These are phyloP conservation scores for Aspergillus pseudoglaucus DNA, from an alignment of 2,329 filamentous ascomycete species.

Conservation along the genomic window DNA sequence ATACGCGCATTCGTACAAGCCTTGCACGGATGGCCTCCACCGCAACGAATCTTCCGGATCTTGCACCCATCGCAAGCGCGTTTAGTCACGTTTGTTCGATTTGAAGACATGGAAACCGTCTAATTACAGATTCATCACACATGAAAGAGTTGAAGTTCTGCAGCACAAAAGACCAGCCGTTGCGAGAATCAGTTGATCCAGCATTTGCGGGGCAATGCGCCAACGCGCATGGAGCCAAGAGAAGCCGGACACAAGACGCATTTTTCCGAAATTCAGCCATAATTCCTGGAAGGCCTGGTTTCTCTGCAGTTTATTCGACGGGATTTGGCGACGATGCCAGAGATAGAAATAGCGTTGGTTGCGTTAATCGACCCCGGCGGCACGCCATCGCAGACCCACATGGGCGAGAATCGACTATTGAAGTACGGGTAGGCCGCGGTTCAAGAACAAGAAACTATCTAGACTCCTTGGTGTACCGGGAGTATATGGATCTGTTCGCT, in stretches of 20 bases:
- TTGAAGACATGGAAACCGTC: slow-evolving; percentile 7
- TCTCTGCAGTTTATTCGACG: too few species aligned
- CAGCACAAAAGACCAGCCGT: neutral
- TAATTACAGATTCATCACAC: neutral
- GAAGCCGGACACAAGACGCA: too few species aligned
- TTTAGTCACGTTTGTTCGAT: slow-evolving; percentile 20
- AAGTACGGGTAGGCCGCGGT: neutral
- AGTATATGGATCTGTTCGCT: too few species aligned
- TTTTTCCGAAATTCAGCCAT: neutral
- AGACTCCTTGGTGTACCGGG: too few species aligned
- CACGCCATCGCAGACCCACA: slow-evolving; percentile 11
- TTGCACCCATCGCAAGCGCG: slow-evolving; percentile 49
- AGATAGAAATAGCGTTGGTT: slow-evolving; percentile 4
- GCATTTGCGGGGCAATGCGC: neutral
- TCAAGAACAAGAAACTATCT: too few species aligned
- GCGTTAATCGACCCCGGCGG: slow-evolving; percentile 12
- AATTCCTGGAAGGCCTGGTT: neutral
- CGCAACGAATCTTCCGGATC: slow-evolving; percentile 48
- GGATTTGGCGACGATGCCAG: too few species aligned
- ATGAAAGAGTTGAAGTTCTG: neutral
- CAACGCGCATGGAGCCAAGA: neutral
- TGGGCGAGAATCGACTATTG: neutral
- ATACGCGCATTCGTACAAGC: slow-evolving; percentile 42
- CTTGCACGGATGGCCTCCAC: slow-evolving; percentile 42
- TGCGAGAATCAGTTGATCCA: neutral